Conservation (phyloP, 176 grass and related monocot genomes). For the Bolboschoenus planiculmis region DNA sequence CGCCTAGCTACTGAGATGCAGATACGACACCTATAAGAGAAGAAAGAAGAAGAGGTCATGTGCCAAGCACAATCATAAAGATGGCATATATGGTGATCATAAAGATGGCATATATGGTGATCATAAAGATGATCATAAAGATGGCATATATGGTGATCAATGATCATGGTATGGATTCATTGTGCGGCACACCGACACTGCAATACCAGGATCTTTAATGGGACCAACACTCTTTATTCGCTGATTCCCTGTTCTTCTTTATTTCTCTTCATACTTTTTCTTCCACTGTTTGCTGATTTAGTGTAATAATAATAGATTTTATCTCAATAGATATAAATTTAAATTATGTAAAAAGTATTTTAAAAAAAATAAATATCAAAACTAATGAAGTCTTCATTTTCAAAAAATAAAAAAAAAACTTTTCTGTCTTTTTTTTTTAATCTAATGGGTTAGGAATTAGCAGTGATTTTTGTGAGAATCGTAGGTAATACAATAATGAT, state of each 20-base stretch:
- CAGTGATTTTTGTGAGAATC: background rate
- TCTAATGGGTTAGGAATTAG: background rate
- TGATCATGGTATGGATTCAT: too few relatives aligned
- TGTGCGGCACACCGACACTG: constrained; percentile 15
- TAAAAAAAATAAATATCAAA: too few relatives aligned
- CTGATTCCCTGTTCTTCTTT: constrained; percentile 1
- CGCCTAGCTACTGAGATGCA: background rate
- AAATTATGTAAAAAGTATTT: too few relatives aligned
- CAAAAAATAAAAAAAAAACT: too few relatives aligned
- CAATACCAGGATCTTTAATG: background rate
- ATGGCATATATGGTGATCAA: constrained; percentile 1
- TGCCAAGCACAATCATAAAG: background rate
- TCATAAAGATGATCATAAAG: too few relatives aligned
- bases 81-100: background rate
- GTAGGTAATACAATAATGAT: too few relatives aligned
- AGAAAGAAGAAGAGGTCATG: too few relatives aligned
- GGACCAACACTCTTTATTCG: background rate
- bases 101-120: constrained; percentile 14
- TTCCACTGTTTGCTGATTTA: too few relatives aligned
- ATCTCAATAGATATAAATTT: too few relatives aligned
- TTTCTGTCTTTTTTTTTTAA: background rate
- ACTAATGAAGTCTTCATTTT: too few relatives aligned
- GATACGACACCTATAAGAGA: background rate
- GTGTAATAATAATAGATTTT: too few relatives aligned
- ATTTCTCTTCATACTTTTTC: background rate